Evolutionary conservation across 2,329 filamentous ascomycete genomes (phyloP).

Genomic region (Shiraia bambusicola): DNA sequence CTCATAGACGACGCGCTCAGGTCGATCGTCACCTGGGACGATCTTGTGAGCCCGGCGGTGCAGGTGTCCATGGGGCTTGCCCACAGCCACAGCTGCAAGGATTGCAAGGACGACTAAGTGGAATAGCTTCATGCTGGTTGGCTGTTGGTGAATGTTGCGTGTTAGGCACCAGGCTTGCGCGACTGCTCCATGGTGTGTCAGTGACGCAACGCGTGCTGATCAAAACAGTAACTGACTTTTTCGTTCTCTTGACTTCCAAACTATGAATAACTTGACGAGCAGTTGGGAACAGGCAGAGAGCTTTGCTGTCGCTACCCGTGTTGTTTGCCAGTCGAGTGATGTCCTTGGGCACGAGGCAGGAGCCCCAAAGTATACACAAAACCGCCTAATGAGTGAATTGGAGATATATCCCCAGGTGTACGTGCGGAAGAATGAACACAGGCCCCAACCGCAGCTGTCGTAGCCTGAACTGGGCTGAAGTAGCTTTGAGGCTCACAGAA

Average conservation of each 20-base stretch:
- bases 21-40: slow-evolving; percentile 50
- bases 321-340: slow-evolving; percentile 10
- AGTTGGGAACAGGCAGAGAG: background rate
- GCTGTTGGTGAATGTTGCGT: background rate
- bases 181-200: slow-evolving; percentile 2
- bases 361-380: slow-evolving; percentile 22
- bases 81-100: slow-evolving; percentile 54
- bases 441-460: slow-evolving; percentile 7
- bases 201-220: background rate
- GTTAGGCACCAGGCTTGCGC: no score
- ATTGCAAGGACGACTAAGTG: slow-evolving; percentile 39
- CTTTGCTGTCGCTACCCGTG: slow-evolving; percentile 5
- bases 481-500: slow-evolving; percentile 17
- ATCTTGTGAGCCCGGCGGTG: slow-evolving; percentile 52
- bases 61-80: slow-evolving; percentile 61
- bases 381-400: slow-evolving; percentile 38
- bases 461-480: slow-evolving; percentile 9
- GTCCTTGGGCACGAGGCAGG: slow-evolving; percentile 21
- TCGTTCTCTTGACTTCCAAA: background rate
- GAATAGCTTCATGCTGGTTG: slow-evolving; percentile 40
- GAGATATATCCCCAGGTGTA: slow-evolving; percentile 31
- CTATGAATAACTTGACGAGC: no score
- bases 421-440: slow-evolving; percentile 23
- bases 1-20: slow-evolving; percentile 52
- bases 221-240: background rate